Evolutionary conservation across 306 rosid species (phyloP).

Genomic region (Cicer judaicum): DNA sequence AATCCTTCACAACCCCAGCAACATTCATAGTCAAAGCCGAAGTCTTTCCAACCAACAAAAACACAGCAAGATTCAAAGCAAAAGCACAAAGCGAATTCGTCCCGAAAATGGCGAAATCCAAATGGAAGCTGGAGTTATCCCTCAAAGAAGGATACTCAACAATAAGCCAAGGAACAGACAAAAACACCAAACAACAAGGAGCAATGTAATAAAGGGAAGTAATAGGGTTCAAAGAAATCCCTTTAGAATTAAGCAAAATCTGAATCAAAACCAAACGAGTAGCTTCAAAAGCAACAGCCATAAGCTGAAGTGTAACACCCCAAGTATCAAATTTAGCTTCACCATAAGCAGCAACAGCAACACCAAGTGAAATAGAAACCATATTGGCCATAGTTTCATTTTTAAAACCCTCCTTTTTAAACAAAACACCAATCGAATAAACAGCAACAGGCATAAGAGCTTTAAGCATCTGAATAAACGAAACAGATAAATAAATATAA

Average conservation of each 20-base stretch:
- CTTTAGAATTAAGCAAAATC: slow-evolving; percentile 80
- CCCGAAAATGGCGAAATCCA: slow-evolving; percentile 74
- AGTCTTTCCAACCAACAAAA: slow-evolving; percentile 91
- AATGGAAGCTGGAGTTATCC: slow-evolving; percentile 74
- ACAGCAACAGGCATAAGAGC: slow-evolving; percentile 98
- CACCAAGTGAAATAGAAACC: slow-evolving; percentile 88
- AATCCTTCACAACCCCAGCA: slow-evolving; percentile 96
- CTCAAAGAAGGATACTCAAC: slow-evolving; percentile 81
- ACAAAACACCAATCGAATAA: slow-evolving; percentile 71
- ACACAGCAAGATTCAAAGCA: slow-evolving; percentile 87
- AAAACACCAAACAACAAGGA: slow-evolving; percentile 81
- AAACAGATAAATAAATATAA: slow-evolving; percentile 83
- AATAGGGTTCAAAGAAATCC: slow-evolving; percentile 84
- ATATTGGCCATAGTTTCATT: slow-evolving; percentile 80
- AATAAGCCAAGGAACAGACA: slow-evolving; percentile 79
- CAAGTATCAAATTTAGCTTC: slow-evolving; percentile 76
- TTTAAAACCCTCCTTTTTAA: slow-evolving; percentile 73
- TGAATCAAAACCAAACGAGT: slow-evolving; percentile 86
- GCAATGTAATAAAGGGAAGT: slow-evolving; percentile 97
- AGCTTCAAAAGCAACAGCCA: slow-evolving; percentile 92
- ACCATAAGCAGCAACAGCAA: slow-evolving; percentile 88
- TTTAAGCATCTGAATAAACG: slow-evolving; percentile 95
- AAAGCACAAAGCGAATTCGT: slow-evolving; percentile 83
- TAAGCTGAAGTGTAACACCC: slow-evolving; percentile 79
- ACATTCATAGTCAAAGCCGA: slow-evolving; percentile 98